phyloP scores from a whole-genome alignment of 768 basidiomycete species.

The Steccherinum ochraceum region DNA sequence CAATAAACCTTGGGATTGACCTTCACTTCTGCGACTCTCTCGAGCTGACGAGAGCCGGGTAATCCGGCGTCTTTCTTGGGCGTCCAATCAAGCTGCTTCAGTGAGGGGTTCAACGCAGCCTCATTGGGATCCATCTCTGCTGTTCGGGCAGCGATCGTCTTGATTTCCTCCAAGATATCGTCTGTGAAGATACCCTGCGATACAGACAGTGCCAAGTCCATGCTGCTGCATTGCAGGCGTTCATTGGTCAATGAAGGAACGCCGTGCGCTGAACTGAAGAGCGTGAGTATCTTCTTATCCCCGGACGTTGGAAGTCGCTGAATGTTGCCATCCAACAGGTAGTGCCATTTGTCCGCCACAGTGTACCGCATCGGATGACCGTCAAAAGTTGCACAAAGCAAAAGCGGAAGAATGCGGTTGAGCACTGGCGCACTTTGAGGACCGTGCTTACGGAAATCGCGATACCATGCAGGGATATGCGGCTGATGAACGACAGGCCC shows the following conservation, averaged over 20 bases:
- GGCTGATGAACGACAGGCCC: no score
- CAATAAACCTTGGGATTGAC: constrained; percentile 50
- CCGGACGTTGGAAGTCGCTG: constrained; percentile 37
- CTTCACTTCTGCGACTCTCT: constrained; percentile 6
- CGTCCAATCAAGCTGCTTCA: constrained; percentile 66
- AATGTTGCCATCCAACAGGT: constrained; percentile 28
- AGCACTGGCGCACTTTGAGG: constrained; percentile 36
- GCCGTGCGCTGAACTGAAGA: constrained; percentile 45
- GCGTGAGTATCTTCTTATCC: constrained; percentile 34
- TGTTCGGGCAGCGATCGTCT: constrained; percentile 32
- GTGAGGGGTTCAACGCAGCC: constrained; percentile 43
- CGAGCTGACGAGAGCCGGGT: constrained; percentile 2
- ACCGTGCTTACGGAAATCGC: constrained; percentile 35
- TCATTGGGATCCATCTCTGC: constrained; percentile 18
- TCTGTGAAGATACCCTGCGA: neutral
- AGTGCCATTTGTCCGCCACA: constrained; percentile 63
- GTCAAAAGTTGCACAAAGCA: constrained; percentile 59
- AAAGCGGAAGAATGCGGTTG: constrained; percentile 56
- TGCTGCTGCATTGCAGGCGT: constrained; percentile 33
- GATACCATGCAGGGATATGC: constrained; percentile 50
- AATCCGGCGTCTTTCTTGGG: neutral
- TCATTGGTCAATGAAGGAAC: constrained; percentile 38
- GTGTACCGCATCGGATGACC: constrained; percentile 54
- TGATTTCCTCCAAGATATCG: constrained; percentile 5
- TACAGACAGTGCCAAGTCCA: constrained; percentile 31